Base-by-base conservation (phyloP, 2,329 filamentous ascomycete genomes). In the Rhinocladiella mackenziei region DNA sequence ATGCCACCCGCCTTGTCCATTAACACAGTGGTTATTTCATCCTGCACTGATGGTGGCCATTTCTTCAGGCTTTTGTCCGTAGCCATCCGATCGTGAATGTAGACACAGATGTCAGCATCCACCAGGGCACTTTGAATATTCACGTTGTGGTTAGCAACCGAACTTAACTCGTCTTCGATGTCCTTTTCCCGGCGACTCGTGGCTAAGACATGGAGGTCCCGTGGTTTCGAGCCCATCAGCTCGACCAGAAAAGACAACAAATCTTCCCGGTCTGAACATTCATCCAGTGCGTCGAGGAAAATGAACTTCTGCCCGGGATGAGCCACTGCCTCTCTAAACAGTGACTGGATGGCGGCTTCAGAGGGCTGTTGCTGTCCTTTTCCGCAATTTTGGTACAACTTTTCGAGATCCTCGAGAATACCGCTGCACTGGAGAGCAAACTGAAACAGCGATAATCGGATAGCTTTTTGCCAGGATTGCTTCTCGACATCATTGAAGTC, bases 1-100 rank as follows among this genome's bases (percentile, higher is more conserved):
- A 55, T 53, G 13, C 51, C 51, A 43, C 45, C 32, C 5, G 50
- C 39, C 37, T 51, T 53, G 7, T 32, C 34, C 58, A 62, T 60
- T 56, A 62, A 53, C 53, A 58, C 37, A 15, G 18, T 38, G 22
- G 13, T 34, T 10, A 54, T 54, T 17, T 47, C 40, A 10, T 42
- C 15, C 32, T 38, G 19, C 10, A 41, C 26, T 7, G 34, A 14
- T 9, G 19, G n/a, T 15, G 37, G 29, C 43, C 38, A 42, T 22
- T 23, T 36, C 42, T 48, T 33, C 22, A 54, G 29, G n/a, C 37
- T 46, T 4, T 14, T 11, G 15, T 52, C 49, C 14, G 20, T 36
- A 5, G 20, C 18, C 8, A 54, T 42, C 20, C 31, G 42, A 37
- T 46, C 37, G 13, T 34, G 32, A 33, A 53, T 40, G 38, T 53